These are phyloP conservation scores for Fusarium proliferatum DNA, from an alignment of 2,329 filamentous ascomycete species.

Conservation along the genomic window DNA sequence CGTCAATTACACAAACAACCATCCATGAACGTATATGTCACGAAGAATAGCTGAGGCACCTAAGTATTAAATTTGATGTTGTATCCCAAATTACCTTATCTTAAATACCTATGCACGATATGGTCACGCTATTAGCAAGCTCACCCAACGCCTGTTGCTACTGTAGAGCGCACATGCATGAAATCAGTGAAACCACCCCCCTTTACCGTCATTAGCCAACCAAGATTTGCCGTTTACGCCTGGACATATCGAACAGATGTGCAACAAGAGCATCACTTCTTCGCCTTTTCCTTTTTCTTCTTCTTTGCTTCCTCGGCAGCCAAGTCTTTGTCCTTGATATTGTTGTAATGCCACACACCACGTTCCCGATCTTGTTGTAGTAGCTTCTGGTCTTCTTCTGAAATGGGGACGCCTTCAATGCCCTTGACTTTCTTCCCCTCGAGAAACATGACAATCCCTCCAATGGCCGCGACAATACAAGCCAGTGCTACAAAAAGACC, in stretches of 20 bases:
- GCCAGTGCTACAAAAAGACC: slow-evolving; percentile 82
- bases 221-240: background rate
- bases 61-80: background rate
- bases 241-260: background rate
- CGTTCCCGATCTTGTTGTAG: slow-evolving; percentile 64
- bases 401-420: slow-evolving; percentile 76
- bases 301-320: slow-evolving; percentile 24
- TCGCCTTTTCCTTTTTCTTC: slow-evolving; percentile 43
- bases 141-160: background rate
- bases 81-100: background rate
- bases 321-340: slow-evolving; percentile 52
- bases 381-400: slow-evolving; percentile 62
- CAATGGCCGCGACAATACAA: slow-evolving; percentile 74
- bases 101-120: background rate
- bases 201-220: background rate
- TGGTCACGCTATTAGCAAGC: background rate
- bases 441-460: slow-evolving; percentile 75
- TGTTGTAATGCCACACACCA: slow-evolving; percentile 67
- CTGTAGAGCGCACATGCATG: background rate
- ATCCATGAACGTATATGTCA: background rate
- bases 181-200: slow-evolving; percentile 4
- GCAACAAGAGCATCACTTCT: slow-evolving; percentile 6
- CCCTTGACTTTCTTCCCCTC: slow-evolving; percentile 79
- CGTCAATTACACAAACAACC: background rate
- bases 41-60: background rate